Conservation (phyloP, 139 green algal genomes). For the Coelastrella sp. region DNA sequence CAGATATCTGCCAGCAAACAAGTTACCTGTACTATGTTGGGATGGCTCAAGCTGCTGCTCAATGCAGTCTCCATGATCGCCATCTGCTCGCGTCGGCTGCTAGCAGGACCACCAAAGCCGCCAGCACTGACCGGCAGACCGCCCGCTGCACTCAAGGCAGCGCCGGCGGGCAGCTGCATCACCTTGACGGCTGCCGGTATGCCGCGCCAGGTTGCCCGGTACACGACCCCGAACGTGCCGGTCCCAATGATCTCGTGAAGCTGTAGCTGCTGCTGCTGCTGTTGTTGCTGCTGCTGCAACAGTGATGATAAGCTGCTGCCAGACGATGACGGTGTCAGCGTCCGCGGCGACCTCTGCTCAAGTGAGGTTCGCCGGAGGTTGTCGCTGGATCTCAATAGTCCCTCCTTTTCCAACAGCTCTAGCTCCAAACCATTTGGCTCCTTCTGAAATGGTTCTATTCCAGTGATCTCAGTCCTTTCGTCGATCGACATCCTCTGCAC, state of each 20-base stretch:
- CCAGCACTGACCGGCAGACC: neutral
- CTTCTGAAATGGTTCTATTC: neutral
- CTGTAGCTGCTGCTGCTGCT: conserved; percentile 10
- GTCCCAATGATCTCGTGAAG: conserved; percentile 21
- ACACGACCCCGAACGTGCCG: neutral
- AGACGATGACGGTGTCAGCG: neutral
- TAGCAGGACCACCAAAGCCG: neutral
- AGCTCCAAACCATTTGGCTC: too few species aligned
- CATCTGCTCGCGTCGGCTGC: conserved; percentile 36
- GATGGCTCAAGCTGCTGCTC: conserved; percentile 13
- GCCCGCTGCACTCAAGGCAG: neutral
- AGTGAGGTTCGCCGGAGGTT: neutral
- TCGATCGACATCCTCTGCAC: conserved; percentile 17
- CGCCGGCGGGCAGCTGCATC: conserved; percentile 1
- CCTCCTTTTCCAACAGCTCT: conserved; percentile 1
- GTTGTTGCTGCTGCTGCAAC: neutral
- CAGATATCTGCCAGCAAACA: neutral
- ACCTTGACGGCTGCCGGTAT: conserved; percentile 33
- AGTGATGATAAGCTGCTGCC: neutral
- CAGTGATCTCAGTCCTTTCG: neutral
- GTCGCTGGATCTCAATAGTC: neutral
- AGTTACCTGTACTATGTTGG: conserved; percentile 36
- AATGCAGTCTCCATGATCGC: conserved; percentile 36
- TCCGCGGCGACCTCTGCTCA: neutral
- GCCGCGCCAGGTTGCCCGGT: neutral